Evolutionary conservation across 352 stramenopile species (phyloP).

Genomic region (Phytopythium ostracodes): DNA sequence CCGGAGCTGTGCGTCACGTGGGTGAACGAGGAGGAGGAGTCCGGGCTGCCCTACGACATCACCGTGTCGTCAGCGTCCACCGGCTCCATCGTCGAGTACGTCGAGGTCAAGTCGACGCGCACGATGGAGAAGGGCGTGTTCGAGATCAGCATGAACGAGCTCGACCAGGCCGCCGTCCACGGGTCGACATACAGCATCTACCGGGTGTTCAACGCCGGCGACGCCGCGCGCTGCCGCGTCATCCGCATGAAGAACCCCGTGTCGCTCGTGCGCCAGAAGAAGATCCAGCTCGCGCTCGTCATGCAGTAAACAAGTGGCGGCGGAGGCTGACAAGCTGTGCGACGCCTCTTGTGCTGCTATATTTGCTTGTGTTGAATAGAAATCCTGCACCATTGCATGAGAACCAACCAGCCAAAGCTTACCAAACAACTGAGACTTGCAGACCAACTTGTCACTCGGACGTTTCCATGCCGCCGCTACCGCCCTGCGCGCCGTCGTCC

Average conservation of each 20-base stretch:
- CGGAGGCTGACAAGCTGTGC: not conserved
- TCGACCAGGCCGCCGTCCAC: slow-evolving; percentile 75
- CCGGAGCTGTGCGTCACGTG: slow-evolving; percentile 51
- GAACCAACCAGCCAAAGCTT: not conserved
- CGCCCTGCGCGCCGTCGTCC: slow-evolving; percentile 27
- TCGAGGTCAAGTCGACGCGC: slow-evolving; percentile 84
- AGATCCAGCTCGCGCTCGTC: slow-evolving; percentile 72
- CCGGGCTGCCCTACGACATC: slow-evolving; percentile 80
- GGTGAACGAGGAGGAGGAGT: slow-evolving; percentile 81
- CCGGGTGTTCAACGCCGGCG: slow-evolving; percentile 81
- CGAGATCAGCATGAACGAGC: slow-evolving; percentile 88
- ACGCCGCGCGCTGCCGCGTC: slow-evolving; percentile 62
- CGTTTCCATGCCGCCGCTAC: slow-evolving; percentile 33
- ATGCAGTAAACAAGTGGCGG: slow-evolving; percentile 55
- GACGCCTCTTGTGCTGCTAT: not conserved
- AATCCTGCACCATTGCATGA: not conserved
- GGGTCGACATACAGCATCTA: slow-evolving; percentile 83
- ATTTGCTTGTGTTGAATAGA: not conserved
- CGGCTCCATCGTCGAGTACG: slow-evolving; percentile 65
- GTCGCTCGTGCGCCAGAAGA: slow-evolving; percentile 74
- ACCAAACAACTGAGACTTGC: too few relatives aligned
- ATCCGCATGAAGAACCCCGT: slow-evolving; percentile 85
- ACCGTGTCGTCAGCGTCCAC: slow-evolving; percentile 29
- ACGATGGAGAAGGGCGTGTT: slow-evolving; percentile 87
- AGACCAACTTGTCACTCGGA: slow-evolving; percentile 31